Conservation (phyloP, 768 basidiomycete species). For the Boletellus ananas region DNA sequence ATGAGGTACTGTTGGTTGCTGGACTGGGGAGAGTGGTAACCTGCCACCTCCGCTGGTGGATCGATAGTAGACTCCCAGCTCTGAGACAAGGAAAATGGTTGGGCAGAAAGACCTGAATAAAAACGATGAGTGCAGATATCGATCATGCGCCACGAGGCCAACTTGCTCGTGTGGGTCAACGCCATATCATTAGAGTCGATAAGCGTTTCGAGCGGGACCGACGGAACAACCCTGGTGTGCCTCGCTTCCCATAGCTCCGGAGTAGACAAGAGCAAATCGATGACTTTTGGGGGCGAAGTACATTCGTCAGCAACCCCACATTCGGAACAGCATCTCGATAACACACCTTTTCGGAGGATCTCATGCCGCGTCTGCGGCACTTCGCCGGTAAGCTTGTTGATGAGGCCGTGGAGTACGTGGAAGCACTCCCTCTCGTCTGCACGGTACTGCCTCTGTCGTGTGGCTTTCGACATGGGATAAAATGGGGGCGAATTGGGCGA, state of each 20-base stretch:
- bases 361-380: slow-evolving; percentile 19
- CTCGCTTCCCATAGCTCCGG: neutral
- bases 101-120: slow-evolving; percentile 1
- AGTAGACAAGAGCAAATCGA: slow-evolving; percentile 4
- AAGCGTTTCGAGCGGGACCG: neutral
- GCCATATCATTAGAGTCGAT: neutral
- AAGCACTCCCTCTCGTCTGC: slow-evolving; percentile 22
- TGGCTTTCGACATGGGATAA: slow-evolving; percentile 5
- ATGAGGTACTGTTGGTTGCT: slow-evolving; percentile 1
- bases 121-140: neutral
- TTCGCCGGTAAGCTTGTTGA: slow-evolving; percentile 17
- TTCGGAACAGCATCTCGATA: neutral
- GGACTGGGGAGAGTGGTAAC: neutral
- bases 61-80: neutral
- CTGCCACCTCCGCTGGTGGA: neutral
- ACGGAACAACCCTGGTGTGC: neutral
- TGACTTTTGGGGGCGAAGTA: slow-evolving; percentile 5
- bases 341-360: slow-evolving; percentile 18
- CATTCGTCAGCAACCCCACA: neutral
- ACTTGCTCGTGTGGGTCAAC: slow-evolving; percentile 6
- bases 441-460: slow-evolving; percentile 19
- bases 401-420: slow-evolving; percentile 14
- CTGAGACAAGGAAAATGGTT: neutral
- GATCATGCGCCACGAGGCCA: neutral
- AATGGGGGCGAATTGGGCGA: neutral